Conservation (phyloP, 768 basidiomycete species). For the Lyophyllum atratum region DNA sequence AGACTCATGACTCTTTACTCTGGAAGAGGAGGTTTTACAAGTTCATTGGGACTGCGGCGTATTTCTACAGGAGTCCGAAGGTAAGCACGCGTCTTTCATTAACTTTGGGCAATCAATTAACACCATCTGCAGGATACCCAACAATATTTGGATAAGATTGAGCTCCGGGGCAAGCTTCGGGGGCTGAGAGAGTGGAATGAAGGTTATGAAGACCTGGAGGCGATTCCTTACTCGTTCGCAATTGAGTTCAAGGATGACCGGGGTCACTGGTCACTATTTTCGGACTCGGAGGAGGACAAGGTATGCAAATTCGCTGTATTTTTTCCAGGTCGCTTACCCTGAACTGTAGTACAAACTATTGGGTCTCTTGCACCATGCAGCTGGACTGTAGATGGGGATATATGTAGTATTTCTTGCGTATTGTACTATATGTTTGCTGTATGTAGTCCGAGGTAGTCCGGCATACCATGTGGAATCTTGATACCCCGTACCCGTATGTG, state of each 20-base stretch:
- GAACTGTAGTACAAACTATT: constrained; percentile 44
- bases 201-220: constrained; percentile 66
- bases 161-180: constrained; percentile 46
- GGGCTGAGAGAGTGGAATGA: constrained; percentile 64
- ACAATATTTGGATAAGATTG: constrained; percentile 41
- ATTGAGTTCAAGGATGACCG: constrained; percentile 56
- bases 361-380: constrained; percentile 46
- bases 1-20: constrained; percentile 49
- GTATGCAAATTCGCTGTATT: constrained; percentile 27
- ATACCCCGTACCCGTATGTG: constrained; percentile 1
- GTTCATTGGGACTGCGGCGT: constrained; percentile 46
- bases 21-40: constrained; percentile 72
- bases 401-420: constrained; percentile 5
- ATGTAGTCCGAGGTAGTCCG: no score
- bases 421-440: no score
- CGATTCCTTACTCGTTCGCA: constrained; percentile 68
- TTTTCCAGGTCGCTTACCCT: constrained; percentile 4
- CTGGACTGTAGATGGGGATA: constrained; percentile 33
- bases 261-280: constrained; percentile 57
- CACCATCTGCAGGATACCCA: constrained; percentile 35
- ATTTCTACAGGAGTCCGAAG: constrained; percentile 54
- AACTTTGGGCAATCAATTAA: background rate
- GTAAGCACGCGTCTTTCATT: constrained; percentile 31
- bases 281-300: constrained; percentile 68
- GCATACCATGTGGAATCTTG: constrained; percentile 3